A percentile compares a stretch with the other conserved stretches of the same genome.
Evolutionary conservation across 768 basidiomycete species (phyloP).

Genomic region (Sporobolomyces phaffii): DNA sequence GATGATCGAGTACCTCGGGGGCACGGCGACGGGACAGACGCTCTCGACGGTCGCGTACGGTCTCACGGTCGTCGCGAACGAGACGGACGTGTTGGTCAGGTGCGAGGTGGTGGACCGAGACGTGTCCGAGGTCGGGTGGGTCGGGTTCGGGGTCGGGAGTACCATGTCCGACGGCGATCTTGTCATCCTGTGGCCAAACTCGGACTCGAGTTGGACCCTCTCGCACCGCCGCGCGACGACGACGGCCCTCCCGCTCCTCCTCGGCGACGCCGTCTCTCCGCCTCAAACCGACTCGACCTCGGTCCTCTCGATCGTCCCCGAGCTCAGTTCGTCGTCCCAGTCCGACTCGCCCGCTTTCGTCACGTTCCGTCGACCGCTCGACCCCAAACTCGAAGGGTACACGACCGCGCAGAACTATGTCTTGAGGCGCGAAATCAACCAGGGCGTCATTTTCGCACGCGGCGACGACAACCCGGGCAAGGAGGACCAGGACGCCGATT

Average conservation of each 20-base stretch:
- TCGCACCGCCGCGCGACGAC: conserved; percentile 24
- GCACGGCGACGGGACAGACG: conserved; percentile 18
- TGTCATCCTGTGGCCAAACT: conserved; percentile 28
- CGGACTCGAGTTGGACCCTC: conserved; percentile 22
- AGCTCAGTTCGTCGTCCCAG: background rate
- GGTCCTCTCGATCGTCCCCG: conserved; percentile 4
- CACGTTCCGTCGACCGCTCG: conserved; percentile 15
- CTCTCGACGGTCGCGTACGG: conserved; percentile 17
- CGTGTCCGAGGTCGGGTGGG: conserved; percentile 9
- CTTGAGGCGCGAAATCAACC: conserved; percentile 15
- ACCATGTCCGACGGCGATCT: conserved; percentile 33
- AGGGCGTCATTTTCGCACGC: conserved; percentile 22
- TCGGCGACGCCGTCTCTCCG: background rate
- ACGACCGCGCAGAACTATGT: conserved; percentile 5
- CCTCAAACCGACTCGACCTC: background rate
- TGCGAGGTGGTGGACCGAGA: background rate
- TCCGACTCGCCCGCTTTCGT: conserved; percentile 17
- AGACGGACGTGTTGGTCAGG: conserved; percentile 8
- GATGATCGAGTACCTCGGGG: conserved; percentile 22
- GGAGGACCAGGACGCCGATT: background rate
- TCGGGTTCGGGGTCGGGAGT: conserved; percentile 4
- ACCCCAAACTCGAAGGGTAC: background rate
- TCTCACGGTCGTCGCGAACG: conserved; percentile 20
- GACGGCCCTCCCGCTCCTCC: conserved; percentile 16
- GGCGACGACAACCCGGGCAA: conserved; percentile 26